Evolutionary conservation across 2,329 filamentous ascomycete species (phyloP), one percentile per base, ranked within the genome.

Genomic region (Talaromyces atroroseus): DNA sequence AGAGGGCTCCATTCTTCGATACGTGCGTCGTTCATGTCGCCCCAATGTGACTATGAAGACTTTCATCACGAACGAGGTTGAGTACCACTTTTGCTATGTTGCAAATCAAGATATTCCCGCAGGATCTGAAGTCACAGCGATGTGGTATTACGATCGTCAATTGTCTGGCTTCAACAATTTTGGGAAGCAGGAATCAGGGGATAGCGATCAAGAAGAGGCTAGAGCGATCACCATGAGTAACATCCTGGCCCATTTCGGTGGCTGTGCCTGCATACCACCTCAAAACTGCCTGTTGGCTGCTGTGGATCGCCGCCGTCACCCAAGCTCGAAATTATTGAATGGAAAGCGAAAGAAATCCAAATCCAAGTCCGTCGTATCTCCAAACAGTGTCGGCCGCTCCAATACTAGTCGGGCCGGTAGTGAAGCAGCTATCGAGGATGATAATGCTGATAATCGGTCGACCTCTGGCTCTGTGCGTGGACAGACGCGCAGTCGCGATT

Each of bases 21-120:
- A 94, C 68, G 85, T 95, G n/a, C 85, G 94, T 56, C 84, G 92
- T 62, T 97, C 94, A 65, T 99, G 94, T 75, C 85, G 83, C 59
- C 90, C 94, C 1, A 99, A 97, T 66, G 84, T 94, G n/a, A 81
- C 83, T 32, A 78, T 97, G 64, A 92, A 94, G 68, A 95, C 92
- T 0, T 89, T 91, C 62, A 82, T 96, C 49, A 89, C 89, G 1
- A 86, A 85, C 48, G 81, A 82, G 3, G 86, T 85, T 1, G 87
- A 92, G 62, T 95, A 92, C 67, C 90, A 94, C 68, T 96, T 97
- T 71, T 96, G 92, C 82, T 86, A 96, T 61, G 84, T 96, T 58
- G 91, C 90, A 64, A 89, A 89, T 63, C 82, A 88, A 53, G 80
- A 86, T 38, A 91, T 97, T 56, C 73, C 80, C 16, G 77, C 84